These are phyloP conservation scores for Leccinum fibrillosum DNA, from an alignment of 768 basidiomycete genomes.

Conservation along the genomic window DNA sequence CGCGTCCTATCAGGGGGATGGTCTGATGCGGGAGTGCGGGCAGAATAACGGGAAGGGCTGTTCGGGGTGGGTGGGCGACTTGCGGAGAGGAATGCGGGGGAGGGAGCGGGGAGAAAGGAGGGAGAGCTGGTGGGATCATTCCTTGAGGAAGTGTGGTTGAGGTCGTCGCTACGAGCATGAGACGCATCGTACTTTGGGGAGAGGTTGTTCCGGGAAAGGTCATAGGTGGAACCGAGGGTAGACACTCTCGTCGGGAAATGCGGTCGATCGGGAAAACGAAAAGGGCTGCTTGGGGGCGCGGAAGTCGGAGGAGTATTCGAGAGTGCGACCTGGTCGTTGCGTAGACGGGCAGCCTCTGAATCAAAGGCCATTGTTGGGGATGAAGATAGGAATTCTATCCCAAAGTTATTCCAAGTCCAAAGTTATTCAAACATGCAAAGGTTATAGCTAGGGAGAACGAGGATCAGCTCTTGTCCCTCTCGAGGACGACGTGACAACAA, in stretches of 20 bases:
- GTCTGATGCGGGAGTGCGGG: conserved; percentile 52
- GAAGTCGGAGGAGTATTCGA: conserved; percentile 27
- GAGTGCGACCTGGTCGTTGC: conserved; percentile 21
- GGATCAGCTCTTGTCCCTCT: conserved; percentile 16
- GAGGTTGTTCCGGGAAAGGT: conserved; percentile 50
- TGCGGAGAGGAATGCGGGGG: conserved; percentile 46
- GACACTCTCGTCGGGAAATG: conserved; percentile 61
- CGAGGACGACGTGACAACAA: conserved; percentile 19
- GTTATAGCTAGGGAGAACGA: conserved; percentile 5
- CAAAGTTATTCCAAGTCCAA: not conserved
- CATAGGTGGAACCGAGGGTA: conserved; percentile 51
- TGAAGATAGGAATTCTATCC: not conserved
- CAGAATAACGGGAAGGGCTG: conserved; percentile 40
- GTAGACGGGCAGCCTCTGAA: conserved; percentile 27
- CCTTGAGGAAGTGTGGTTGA: conserved; percentile 47
- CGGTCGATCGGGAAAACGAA: conserved; percentile 49
- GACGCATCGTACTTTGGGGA: conserved; percentile 33
- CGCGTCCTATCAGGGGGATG: conserved; percentile 48
- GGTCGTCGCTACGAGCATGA: conserved; percentile 66
- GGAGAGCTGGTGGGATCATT: conserved; percentile 11
- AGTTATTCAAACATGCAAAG: not conserved
- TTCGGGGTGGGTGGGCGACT: conserved; percentile 63
- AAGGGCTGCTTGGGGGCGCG: conserved; percentile 34
- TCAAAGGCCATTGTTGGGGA: conserved; percentile 27
- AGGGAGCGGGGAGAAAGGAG: conserved; percentile 40